Evolutionary conservation across 805 yeast genomes (phyloP).

Genomic region (Wickerhamiella sorbophila): DNA sequence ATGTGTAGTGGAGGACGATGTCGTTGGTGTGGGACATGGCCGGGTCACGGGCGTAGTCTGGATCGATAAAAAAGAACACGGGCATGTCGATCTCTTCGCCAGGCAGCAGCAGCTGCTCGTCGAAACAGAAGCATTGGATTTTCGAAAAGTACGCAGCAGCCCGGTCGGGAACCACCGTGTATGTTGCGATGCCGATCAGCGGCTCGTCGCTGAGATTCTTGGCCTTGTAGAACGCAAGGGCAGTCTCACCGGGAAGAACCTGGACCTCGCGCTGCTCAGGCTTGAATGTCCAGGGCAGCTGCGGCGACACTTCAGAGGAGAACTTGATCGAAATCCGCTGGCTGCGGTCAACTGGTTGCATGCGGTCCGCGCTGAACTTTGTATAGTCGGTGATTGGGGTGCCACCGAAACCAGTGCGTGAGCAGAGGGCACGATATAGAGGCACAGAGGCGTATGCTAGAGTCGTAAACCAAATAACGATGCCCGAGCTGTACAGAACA

Average conservation of each 20-base stretch:
- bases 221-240: constrained; percentile 88
- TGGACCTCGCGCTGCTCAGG: constrained; percentile 91
- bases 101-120: constrained; percentile 83
- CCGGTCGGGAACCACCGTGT: constrained; percentile 89
- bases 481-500: constrained; percentile 16
- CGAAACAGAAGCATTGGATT: constrained; percentile 96
- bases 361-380: constrained; percentile 71
- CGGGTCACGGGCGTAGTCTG: constrained; percentile 89
- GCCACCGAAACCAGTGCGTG: constrained; percentile 93
- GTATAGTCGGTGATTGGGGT: constrained; percentile 76
- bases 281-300: constrained; percentile 85
- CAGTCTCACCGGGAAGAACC: constrained; percentile 94
- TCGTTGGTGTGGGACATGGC: constrained; percentile 82
- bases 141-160: constrained; percentile 94
- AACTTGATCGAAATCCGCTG: constrained; percentile 71
- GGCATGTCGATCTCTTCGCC: constrained; percentile 99
- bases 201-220: constrained; percentile 74
- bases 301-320: constrained; percentile 81
- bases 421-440: constrained; percentile 77
- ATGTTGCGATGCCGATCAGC: constrained; percentile 96
- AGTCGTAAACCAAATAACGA: constrained; percentile 26
- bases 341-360: constrained; percentile 76
- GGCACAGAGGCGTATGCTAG: constrained; percentile 87
- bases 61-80: constrained; percentile 89
- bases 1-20: constrained; percentile 81